Conservation (phyloP, 306 rosid species). For the Trifolium pratense region DNA sequence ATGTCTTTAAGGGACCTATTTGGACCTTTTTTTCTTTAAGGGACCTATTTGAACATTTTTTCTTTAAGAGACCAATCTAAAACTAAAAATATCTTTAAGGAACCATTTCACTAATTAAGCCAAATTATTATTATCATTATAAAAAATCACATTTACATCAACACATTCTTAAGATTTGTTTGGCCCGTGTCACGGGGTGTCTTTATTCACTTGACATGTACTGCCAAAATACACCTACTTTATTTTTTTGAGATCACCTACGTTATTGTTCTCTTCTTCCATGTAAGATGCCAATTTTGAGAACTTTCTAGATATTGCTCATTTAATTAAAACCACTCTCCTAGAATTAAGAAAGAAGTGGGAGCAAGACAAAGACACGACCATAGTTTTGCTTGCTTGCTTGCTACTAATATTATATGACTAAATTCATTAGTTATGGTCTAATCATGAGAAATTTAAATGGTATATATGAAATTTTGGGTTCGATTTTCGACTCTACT, state of each 20-base stretch:
- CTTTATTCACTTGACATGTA: constrained; percentile 29
- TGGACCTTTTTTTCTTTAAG: no score
- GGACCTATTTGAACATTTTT: no score
- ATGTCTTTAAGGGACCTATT: no score
- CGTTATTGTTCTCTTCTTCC: constrained; percentile 29
- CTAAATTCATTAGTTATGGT: no score
- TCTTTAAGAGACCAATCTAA: no score
- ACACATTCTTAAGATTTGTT: constrained; percentile 40
- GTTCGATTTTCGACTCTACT: no score
- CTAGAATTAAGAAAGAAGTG: neutral
- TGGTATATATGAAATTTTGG: no score
- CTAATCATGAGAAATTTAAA: no score
- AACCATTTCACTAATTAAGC: no score
- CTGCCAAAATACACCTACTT: constrained; percentile 2
- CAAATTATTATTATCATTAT: no score
- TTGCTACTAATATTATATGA: constrained; percentile 20
- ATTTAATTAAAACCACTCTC: neutral
- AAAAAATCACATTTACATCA: neutral
- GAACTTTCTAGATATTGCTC: constrained; percentile 46
- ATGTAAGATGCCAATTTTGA: constrained; percentile 39
- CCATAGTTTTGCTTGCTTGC: constrained; percentile 38
- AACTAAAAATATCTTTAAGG: no score
- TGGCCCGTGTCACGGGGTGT: constrained; percentile 37
- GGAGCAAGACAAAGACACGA: constrained; percentile 2
- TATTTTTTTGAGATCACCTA: no score